Evolutionary conservation across 2,329 filamentous ascomycete genomes (phyloP).

Genomic region (Tolypocladium nubicola): DNA sequence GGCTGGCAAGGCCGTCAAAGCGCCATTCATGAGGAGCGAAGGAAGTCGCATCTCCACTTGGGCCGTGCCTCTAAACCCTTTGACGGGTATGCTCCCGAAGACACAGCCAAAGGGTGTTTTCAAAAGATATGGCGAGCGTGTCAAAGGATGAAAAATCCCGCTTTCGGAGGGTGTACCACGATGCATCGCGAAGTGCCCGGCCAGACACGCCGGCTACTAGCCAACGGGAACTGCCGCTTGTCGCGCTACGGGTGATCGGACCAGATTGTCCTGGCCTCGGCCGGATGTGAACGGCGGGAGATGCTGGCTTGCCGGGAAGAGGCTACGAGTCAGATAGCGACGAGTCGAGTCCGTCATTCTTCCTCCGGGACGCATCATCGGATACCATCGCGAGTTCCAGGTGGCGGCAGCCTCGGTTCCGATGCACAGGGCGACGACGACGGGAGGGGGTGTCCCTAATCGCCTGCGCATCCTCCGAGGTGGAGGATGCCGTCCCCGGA

Average conservation of each 20-base stretch:
- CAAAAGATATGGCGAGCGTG: not conserved
- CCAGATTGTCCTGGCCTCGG: not conserved
- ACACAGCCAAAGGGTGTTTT: not conserved
- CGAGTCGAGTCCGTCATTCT: not conserved
- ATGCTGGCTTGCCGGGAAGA: not conserved
- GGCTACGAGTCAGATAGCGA: not conserved
- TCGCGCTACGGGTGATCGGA: not conserved
- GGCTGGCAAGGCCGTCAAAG: not conserved
- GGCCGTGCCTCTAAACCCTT: not conserved
- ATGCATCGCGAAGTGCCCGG: not conserved
- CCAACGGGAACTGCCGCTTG: not conserved
- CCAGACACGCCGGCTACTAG: not conserved
- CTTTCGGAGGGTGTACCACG: not conserved
- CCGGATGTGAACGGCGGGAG: not conserved
- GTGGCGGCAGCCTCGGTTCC: not conserved
- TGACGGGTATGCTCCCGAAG: not conserved
- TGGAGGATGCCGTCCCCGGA: not conserved
- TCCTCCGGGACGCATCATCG: not conserved
- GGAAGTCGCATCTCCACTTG: not conserved
- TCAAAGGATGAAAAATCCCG: not conserved
- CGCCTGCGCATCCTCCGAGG: not conserved
- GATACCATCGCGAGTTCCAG: not conserved
- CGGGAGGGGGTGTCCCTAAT: not conserved
- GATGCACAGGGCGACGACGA: not conserved
- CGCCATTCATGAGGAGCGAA: not conserved